Percentiles rank a stretch among this genome's conserved stretches.
phyloP scores from a whole-genome alignment of 2,329 filamentous ascomycete species.

The Xylariales sp. region DNA sequence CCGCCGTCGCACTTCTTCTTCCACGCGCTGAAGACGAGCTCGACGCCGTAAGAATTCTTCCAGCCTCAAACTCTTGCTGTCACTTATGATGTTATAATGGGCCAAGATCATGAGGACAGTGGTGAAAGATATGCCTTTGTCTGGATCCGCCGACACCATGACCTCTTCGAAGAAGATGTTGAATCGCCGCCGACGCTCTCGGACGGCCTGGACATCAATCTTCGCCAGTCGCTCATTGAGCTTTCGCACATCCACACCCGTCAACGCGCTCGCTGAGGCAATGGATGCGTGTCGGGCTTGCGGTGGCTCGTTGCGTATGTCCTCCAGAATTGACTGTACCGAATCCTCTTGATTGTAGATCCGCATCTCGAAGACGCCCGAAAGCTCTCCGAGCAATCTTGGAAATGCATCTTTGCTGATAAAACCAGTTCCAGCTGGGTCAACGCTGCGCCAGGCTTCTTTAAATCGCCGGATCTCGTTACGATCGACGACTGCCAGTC shows the following conservation, averaged over 20 bases:
- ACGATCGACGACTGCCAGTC: slow-evolving; percentile 83
- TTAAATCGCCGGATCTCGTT: slow-evolving; percentile 97
- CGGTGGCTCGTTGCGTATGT: slow-evolving; percentile 61
- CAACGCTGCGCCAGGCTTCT: slow-evolving; percentile 94
- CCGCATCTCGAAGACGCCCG: slow-evolving; percentile 94
- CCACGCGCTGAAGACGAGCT: slow-evolving; percentile 85
- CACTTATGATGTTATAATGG: slow-evolving; percentile 97
- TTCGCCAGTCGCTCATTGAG: slow-evolving; percentile 68
- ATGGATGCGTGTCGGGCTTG: slow-evolving; percentile 51
- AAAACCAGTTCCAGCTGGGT: slow-evolving; percentile 85
- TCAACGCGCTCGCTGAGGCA: slow-evolving; percentile 42
- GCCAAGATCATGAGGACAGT: slow-evolving; percentile 91
- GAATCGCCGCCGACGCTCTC: slow-evolving; percentile 70
- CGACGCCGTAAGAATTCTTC: slow-evolving; percentile 93
- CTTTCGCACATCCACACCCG: slow-evolving; percentile 66
- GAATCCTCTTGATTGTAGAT: slow-evolving; percentile 92
- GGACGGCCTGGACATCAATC: slow-evolving; percentile 73
- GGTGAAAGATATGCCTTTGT: slow-evolving; percentile 87
- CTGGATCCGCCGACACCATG: slow-evolving; percentile 85
- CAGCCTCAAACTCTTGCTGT: slow-evolving; percentile 90
- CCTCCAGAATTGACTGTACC: slow-evolving; percentile 79
- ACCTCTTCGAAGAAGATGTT: slow-evolving; percentile 98
- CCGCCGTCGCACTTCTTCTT: slow-evolving; percentile 87
- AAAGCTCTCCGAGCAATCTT: slow-evolving; percentile 82
- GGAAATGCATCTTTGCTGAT: slow-evolving; percentile 90